Conservation (phyloP, 805 yeast genomes). For the Yamadazyma endophytica region DNA sequence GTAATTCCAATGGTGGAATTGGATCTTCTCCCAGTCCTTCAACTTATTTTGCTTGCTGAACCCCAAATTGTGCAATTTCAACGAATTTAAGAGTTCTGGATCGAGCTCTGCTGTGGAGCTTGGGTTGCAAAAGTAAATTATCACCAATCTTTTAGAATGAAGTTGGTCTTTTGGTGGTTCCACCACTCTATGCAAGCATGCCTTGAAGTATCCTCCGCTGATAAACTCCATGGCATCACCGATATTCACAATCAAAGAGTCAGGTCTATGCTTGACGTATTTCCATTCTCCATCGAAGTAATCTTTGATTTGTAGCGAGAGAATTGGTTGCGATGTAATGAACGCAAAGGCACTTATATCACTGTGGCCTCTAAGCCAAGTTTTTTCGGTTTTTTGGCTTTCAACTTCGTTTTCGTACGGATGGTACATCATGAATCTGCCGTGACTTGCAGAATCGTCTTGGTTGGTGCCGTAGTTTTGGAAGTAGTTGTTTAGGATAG, state of each 20-base stretch:
- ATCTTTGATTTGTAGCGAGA: slow-evolving; percentile 37
- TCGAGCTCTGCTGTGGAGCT: slow-evolving; percentile 31
- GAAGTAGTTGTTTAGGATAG: slow-evolving; percentile 33
- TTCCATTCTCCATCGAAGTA: slow-evolving; percentile 33
- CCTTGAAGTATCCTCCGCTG: slow-evolving; percentile 44
- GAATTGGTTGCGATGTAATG: slow-evolving; percentile 38
- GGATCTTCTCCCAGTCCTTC: slow-evolving; percentile 32
- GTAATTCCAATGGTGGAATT: slow-evolving; percentile 36
- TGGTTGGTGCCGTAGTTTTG: slow-evolving; percentile 30
- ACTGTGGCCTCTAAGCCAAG: slow-evolving; percentile 47
- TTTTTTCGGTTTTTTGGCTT: slow-evolving; percentile 27
- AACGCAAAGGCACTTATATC: slow-evolving; percentile 40
- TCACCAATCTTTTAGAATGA: slow-evolving; percentile 29
- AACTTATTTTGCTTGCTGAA: slow-evolving; percentile 19
- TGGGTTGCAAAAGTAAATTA: slow-evolving; percentile 43
- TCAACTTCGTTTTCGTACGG: slow-evolving; percentile 22
- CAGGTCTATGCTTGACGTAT: slow-evolving; percentile 36
- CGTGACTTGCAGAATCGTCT: slow-evolving; percentile 21
- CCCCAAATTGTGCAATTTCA: slow-evolving; percentile 31
- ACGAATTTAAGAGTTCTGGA: slow-evolving; percentile 38
- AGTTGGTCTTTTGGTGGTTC: slow-evolving; percentile 43
- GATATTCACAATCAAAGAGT: slow-evolving; percentile 36
- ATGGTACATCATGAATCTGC: slow-evolving; percentile 24
- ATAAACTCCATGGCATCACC: slow-evolving; percentile 40
- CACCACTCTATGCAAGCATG: slow-evolving; percentile 45